A percentile compares a stretch with the other conserved stretches of the same genome.
phyloP scores from a whole-genome alignment of 257 asterid species.

The Pogostemon cablin region DNA sequence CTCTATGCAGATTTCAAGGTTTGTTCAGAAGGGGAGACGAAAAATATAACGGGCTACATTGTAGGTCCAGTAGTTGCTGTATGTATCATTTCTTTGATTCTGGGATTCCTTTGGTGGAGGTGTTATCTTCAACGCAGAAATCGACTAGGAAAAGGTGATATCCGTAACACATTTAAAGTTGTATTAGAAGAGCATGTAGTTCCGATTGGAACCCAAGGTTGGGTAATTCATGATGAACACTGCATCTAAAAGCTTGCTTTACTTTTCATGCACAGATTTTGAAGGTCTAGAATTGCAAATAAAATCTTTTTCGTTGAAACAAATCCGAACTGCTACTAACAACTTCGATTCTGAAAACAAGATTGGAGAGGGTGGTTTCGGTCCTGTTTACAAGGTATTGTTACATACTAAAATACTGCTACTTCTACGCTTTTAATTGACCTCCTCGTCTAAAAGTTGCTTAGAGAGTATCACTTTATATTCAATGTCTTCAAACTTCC shows the following conservation, averaged over 20 bases:
- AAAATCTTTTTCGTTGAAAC: constrained; percentile 65
- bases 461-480: background rate
- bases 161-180: background rate
- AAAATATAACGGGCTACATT: constrained; percentile 43
- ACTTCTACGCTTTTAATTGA: background rate
- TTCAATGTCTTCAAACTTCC: too few relatives aligned
- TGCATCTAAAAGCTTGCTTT: constrained; percentile 4
- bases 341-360: constrained; percentile 67
- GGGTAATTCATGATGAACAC: too few relatives aligned
- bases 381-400: constrained; percentile 80
- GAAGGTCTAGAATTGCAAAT: constrained; percentile 68
- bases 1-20: constrained; percentile 57
- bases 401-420: background rate
- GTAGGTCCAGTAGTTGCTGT: constrained; percentile 46
- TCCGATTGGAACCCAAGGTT: too few relatives aligned
- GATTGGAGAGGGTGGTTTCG: constrained; percentile 95
- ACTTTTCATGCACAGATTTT: constrained; percentile 47
- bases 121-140: constrained; percentile 42
- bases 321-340: constrained; percentile 72
- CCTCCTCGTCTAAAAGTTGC: background rate
- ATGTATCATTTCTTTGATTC: constrained; percentile 34
- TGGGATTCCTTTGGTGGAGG: constrained; percentile 64
- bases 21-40: constrained; percentile 58
- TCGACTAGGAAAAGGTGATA: constrained; percentile 46
- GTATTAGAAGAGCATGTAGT: too few relatives aligned